Conservation (phyloP, 495 filamentous ascomycete genomes). For the Trypethelium eluteriae region DNA sequence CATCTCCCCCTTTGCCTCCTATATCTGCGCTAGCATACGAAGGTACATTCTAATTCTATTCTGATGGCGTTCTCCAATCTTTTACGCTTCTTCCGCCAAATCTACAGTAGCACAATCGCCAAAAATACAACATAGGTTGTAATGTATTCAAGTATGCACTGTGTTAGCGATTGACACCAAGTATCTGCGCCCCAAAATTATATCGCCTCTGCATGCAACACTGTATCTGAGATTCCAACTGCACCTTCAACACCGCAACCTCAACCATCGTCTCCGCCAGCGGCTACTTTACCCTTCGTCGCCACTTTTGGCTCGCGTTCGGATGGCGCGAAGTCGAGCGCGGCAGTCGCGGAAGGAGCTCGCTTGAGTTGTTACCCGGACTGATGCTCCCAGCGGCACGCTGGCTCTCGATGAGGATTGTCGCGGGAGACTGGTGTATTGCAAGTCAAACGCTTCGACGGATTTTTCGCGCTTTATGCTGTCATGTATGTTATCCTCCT, state of each 20-base stretch:
- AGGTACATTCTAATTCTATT: neutral
- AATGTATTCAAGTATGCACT: neutral
- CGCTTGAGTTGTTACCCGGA: neutral
- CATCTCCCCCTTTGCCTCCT: neutral
- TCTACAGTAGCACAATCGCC: neutral
- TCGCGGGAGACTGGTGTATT: neutral
- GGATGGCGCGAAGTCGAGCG: neutral
- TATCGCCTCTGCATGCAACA: neutral
- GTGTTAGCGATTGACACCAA: neutral
- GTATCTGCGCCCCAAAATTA: neutral
- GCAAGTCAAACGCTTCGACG: neutral
- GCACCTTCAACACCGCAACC: neutral
- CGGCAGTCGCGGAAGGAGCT: neutral
- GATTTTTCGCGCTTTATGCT: neutral
- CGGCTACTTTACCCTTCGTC: neutral
- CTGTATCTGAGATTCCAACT: neutral
- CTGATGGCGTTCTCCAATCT: neutral
- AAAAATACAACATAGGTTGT: neutral
- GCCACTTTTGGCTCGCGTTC: neutral
- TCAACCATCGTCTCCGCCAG: neutral
- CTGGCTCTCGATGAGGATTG: neutral
- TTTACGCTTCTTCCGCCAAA: neutral
- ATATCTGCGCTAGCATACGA: neutral
- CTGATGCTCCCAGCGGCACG: neutral
- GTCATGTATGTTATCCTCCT: neutral